Conservation (phyloP, 257 asterid genomes). For the Striga asiatica region DNA sequence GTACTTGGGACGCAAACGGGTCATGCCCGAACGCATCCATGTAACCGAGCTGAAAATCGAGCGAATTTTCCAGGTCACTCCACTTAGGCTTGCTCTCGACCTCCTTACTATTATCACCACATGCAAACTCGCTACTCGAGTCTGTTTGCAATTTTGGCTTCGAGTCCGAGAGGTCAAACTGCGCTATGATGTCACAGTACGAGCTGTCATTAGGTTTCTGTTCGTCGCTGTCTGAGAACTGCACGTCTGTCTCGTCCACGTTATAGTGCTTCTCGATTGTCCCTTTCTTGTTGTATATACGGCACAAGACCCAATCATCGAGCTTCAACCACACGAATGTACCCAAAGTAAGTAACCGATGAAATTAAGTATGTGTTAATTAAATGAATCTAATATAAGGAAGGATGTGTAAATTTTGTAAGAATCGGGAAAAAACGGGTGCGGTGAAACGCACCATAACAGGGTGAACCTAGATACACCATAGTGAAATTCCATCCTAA, state of each 20-base stretch:
- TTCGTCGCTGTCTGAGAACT: slow-evolving; percentile 1
- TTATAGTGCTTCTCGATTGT: background rate
- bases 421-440: no score
- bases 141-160: slow-evolving; percentile 43
- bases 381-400: background rate
- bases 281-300: slow-evolving; percentile 9
- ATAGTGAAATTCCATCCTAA: no score
- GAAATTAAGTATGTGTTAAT: background rate
- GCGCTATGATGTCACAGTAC: background rate
- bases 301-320: slow-evolving; percentile 5
- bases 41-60: slow-evolving; percentile 38
- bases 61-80: slow-evolving; percentile 24
- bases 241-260: background rate
- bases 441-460: no score
- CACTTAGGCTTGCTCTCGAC: slow-evolving; percentile 51
- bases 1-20: slow-evolving; percentile 38
- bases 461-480: no score
- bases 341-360: background rate
- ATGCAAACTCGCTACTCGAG: slow-evolving; percentile 56
- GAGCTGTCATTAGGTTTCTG: background rate
- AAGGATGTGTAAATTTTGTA: no score
- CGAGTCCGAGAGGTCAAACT: slow-evolving; percentile 42
- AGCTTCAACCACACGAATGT: no score
- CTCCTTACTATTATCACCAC: slow-evolving; percentile 45
- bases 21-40: slow-evolving; percentile 42